A percentile compares a stretch with the other conserved stretches of the same genome.
Evolutionary conservation across 805 yeast genomes (phyloP).

Genomic region (Zygoascus tannicola): DNA sequence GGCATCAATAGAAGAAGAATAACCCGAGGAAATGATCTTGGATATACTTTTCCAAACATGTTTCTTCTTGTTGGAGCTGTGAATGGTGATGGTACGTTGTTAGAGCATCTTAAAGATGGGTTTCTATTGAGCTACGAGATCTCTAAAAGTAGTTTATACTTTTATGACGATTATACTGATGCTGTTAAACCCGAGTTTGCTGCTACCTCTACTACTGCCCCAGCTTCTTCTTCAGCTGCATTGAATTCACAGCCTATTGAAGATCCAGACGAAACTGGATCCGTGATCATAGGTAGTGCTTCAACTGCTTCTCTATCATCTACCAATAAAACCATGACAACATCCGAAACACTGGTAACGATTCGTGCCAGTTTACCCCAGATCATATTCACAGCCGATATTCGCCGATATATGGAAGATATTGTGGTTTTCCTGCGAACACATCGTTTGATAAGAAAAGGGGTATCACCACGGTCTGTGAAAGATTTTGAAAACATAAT

Average conservation of each 20-base stretch:
- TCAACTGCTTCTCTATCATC: background rate
- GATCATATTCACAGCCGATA: conserved; percentile 40
- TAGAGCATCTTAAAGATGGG: conserved; percentile 3
- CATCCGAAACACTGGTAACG: background rate
- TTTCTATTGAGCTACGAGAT: conserved; percentile 1
- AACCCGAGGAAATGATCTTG: background rate
- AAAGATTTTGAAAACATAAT: conserved; percentile 35
- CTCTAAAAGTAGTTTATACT: background rate
- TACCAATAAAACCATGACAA: background rate
- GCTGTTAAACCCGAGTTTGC: background rate
- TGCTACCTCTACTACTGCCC: background rate
- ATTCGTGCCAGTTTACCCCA: background rate
- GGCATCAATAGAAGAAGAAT: background rate
- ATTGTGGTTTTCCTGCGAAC: conserved; percentile 43
- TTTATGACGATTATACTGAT: background rate
- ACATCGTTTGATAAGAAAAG: conserved; percentile 44
- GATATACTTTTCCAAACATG: background rate
- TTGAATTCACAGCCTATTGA: background rate
- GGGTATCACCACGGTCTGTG: conserved; percentile 41
- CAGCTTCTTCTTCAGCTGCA: background rate
- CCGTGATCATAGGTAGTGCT: background rate
- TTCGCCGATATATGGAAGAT: conserved; percentile 48
- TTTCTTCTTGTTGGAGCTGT: background rate
- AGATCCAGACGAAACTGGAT: background rate
- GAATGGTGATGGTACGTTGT: background rate